Conservation (phyloP, 345 rosid species). For the Citrus medica region DNA sequence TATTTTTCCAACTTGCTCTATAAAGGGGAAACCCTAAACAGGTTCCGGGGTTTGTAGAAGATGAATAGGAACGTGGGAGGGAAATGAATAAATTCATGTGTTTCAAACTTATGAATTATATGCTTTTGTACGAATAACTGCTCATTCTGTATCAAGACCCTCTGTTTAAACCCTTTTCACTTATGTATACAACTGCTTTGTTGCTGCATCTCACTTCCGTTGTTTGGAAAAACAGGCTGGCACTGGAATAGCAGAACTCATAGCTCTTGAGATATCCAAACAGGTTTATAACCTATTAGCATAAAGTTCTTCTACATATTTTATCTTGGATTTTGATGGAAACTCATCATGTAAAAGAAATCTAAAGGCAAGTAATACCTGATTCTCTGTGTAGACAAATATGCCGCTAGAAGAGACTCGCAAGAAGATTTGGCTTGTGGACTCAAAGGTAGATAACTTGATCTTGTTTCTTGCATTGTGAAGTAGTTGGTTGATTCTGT, state of each 20-base stretch:
- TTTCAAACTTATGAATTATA: not conserved
- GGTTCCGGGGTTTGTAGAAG: not conserved
- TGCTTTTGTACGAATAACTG: not conserved
- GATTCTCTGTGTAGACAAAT: constrained; percentile 51
- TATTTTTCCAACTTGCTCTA: not conserved
- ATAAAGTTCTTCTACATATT: not conserved
- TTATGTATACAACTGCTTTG: not conserved
- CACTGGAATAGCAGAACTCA: constrained; percentile 92
- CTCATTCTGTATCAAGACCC: not conserved
- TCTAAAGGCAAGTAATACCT: not conserved
- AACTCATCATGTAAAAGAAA: not conserved
- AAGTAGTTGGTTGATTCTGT: not conserved
- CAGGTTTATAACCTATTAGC: constrained; percentile 42
- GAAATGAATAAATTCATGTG: not conserved
- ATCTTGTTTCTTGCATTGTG: not conserved
- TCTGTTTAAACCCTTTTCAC: not conserved
- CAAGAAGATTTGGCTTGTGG: constrained; percentile 86
- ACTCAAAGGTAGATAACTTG: constrained; percentile 68
- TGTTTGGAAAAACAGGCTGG: constrained; percentile 69
- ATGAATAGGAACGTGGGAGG: not conserved
- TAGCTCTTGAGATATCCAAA: constrained; percentile 90
- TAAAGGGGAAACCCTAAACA: not conserved
- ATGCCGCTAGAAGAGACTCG: constrained; percentile 77
- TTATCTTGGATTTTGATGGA: not conserved
- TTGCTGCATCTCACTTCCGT: constrained; percentile 14